Evolutionary conservation across 768 basidiomycete species (phyloP), one percentile per base, ranked within the genome.

Genomic region (Plicaturopsis crispa): DNA sequence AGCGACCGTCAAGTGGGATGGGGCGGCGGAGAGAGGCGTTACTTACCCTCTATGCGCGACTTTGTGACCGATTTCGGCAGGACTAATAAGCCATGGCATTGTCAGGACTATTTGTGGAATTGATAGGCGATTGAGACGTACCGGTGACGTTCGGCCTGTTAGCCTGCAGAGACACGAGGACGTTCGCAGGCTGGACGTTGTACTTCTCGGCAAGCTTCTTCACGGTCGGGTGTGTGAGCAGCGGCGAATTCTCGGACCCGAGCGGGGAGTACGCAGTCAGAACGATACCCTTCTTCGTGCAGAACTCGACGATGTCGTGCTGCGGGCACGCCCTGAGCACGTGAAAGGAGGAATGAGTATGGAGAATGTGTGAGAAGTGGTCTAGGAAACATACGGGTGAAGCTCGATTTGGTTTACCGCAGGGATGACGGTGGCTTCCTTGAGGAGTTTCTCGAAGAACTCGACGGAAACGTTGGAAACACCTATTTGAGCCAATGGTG

Each of bases 371-470:
- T 24, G 4, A 18, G 20, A 28, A 31, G 13, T 22, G 20, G n/a
- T 8, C 24, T 18, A n/a, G 19, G 16, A 38, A 32, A 63, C 72
- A 40, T 55, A 81, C 66, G 84, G 79, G 53, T 85, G 84, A 24
- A 78, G 64, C 57, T 84, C 84, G 40, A 90, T 71, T 62, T 91
- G 88, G 63, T 88, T 88, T 20, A 79, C 78, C 1, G 83, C 84
- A 12, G 85, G 86, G 24, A 80, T 60, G 30, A 81, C 65, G 24
- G 53, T 59, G 38, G 73, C 67, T 26, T 69, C 64, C 44, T 67
- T 68, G 30, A 84, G 62, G 16, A 89, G 66, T 30, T 74, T 63
- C 42, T 80, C 67, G 28, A 90, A 58, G 59, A 67, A 83, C 28
- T 73, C 58, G 33, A 80, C 65, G 6, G 75, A 80, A 54, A 81